These are phyloP conservation scores for Pythium guiyangense DNA, from an alignment of 352 stramenopile genomes.

Conservation along the genomic window DNA sequence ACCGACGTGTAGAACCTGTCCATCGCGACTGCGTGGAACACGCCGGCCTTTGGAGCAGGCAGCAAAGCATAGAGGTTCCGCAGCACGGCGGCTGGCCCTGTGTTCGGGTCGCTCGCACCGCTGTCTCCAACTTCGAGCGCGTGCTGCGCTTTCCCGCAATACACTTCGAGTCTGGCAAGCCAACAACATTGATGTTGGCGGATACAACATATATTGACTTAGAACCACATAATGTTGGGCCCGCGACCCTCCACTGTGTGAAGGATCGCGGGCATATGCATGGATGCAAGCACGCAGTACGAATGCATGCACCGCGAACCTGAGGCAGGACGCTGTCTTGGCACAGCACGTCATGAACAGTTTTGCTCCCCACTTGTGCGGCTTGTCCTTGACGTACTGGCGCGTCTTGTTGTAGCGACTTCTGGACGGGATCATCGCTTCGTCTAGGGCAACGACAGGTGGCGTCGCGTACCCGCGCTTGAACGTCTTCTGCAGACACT, in stretches of 20 bases:
- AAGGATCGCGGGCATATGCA: neutral
- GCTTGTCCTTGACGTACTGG: too few species aligned
- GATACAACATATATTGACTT: too few species aligned
- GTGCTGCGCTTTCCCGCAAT: neutral
- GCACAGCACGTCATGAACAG: slow-evolving; percentile 2
- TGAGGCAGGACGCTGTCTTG: neutral
- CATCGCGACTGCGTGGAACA: neutral
- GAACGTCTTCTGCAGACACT: slow-evolving; percentile 1
- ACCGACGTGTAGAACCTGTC: neutral
- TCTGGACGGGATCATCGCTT: too few species aligned
- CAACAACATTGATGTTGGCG: too few species aligned
- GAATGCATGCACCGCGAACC: neutral
- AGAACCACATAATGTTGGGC: too few species aligned
- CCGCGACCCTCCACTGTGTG: too few species aligned
- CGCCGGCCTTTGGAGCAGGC: too few species aligned
- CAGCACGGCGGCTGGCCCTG: too few species aligned
- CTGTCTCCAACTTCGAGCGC: neutral
- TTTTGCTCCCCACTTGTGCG: neutral
- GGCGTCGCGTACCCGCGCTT: neutral
- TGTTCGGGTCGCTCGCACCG: neutral
- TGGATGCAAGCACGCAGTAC: neutral
- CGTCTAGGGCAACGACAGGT: neutral
- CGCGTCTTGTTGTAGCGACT: neutral
- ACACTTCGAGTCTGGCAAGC: neutral
- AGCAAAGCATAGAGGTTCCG: too few species aligned